Percentiles rank a stretch among this genome's conserved stretches.
Conservation (phyloP, 2,329 filamentous ascomycete species). For the Phaeosphaeria sp. region DNA sequence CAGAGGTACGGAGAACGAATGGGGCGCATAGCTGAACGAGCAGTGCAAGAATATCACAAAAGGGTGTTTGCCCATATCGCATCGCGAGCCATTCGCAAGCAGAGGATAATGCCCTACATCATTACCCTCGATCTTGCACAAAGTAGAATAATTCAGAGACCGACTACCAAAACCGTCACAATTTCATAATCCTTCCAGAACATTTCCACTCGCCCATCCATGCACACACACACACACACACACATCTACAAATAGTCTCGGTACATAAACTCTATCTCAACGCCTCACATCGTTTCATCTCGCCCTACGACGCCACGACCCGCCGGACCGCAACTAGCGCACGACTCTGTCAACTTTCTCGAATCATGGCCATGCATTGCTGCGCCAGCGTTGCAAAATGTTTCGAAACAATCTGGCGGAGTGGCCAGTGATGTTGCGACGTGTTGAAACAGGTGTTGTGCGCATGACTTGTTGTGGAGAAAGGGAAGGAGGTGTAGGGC, state of each 20-base stretch:
- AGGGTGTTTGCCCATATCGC: neutral
- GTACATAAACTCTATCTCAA: neutral
- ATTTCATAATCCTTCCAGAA: too few species aligned
- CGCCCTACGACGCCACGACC: neutral
- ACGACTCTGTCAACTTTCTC: neutral
- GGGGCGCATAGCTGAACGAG: neutral
- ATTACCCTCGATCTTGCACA: neutral
- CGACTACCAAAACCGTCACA: too few species aligned
- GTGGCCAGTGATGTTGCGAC: neutral
- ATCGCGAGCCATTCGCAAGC: neutral
- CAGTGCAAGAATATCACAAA: neutral
- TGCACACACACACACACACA: neutral
- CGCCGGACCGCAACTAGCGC: neutral
- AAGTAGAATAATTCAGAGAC: neutral
- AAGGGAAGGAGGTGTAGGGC: neutral
- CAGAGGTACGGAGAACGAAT: neutral
- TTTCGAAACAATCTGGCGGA: neutral
- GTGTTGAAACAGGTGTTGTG: neutral
- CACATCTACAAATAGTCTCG: too few species aligned
- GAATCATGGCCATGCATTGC: neutral
- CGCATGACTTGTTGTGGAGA: neutral
- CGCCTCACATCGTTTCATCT: neutral
- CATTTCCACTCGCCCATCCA: neutral
- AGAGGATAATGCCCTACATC: neutral
- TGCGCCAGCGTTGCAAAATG: slow-evolving; percentile 1